Base-by-base conservation (phyloP, 2,329 filamentous ascomycete species). In the Fusarium sacchari region DNA sequence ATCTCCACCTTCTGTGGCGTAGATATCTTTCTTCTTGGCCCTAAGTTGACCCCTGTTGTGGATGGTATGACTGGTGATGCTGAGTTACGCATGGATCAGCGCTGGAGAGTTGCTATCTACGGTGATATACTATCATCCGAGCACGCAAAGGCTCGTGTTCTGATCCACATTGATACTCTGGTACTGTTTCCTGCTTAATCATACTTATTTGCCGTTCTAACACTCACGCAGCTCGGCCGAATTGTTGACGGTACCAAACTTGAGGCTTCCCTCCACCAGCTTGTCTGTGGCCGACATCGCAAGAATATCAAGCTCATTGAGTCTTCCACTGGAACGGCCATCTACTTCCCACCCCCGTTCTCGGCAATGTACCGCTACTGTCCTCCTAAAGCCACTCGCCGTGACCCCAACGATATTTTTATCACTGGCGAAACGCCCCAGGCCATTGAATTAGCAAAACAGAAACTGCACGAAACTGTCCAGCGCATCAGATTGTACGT, bases 221-320 rank as follows among this genome's bases (percentile, higher is more conserved):
- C 69, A 12, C 37, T 36, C 9, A 26, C 24, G 30, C 79, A 93
- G 91, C 91, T 94, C 69, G 90, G 91, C 62, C 90, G 92, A 74
- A 85, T 90, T 64, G 92, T 96, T 60, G 95, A 97, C 81, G 90
- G 88, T 53, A 91, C 95, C 79, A 93, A 93, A 79, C 88, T 97
- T 67, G 95, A 98, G 76, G 85, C 96, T 56, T 94, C 94, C 32
- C 89, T 97, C 80, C 96, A 99, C 81, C 96, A 95, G 65, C 88
- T 98, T 62, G 91, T 98, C 56, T 98, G 95, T 81, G 96, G 96
- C 55, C 93, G 96, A 55, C 96, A 95, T 76, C 90, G 96, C 76
- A 97, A 97, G 86, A 98, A 98, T 82, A 97, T 99, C 85, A 98
- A 98, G 86, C 86, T 96, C 78, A 98, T 99, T 79, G 96, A 99